Conservation (phyloP, 495 filamentous ascomycete genomes). For the Hypoxylon rickii region DNA sequence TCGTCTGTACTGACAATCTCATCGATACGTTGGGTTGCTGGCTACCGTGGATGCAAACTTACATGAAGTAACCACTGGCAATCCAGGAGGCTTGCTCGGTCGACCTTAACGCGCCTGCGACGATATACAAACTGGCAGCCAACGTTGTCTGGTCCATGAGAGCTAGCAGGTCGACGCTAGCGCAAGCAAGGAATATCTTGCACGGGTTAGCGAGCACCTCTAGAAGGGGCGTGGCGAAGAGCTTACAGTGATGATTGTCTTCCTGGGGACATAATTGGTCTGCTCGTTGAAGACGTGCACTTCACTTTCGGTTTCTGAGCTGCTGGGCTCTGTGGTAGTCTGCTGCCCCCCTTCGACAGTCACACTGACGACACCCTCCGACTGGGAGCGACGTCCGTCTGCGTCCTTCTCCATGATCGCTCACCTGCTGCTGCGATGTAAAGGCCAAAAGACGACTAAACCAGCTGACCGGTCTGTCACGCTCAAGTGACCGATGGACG, state of each 20-base stretch:
- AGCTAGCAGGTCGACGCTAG: conserved; percentile 58
- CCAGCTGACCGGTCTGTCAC: background rate
- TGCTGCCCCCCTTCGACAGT: background rate
- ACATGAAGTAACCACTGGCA: conserved; percentile 60
- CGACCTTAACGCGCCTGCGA: conserved; percentile 52
- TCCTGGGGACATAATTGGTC: conserved; percentile 58
- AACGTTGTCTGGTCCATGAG: conserved; percentile 62
- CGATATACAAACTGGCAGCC: conserved; percentile 56
- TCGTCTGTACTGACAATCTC: no score
- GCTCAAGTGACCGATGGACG: background rate
- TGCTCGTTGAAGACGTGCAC: conserved; percentile 55
- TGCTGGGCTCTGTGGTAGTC: background rate
- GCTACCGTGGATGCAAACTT: no score
- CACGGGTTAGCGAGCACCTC: background rate
- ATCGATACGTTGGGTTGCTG: no score
- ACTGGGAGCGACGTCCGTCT: conserved; percentile 1
- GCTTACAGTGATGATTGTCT: conserved; percentile 55
- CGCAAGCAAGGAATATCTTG: conserved; percentile 60
- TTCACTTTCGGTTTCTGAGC: conserved; percentile 13
- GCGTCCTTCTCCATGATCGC: conserved; percentile 18
- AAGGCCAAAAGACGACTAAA: background rate
- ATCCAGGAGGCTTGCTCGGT: conserved; percentile 58
- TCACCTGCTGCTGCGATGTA: background rate
- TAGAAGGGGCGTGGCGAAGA: background rate
- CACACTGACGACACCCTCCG: conserved; percentile 2